These are phyloP conservation scores for Xylaria longipes DNA, from an alignment of 495 filamentous ascomycete genomes.

Conservation along the genomic window DNA sequence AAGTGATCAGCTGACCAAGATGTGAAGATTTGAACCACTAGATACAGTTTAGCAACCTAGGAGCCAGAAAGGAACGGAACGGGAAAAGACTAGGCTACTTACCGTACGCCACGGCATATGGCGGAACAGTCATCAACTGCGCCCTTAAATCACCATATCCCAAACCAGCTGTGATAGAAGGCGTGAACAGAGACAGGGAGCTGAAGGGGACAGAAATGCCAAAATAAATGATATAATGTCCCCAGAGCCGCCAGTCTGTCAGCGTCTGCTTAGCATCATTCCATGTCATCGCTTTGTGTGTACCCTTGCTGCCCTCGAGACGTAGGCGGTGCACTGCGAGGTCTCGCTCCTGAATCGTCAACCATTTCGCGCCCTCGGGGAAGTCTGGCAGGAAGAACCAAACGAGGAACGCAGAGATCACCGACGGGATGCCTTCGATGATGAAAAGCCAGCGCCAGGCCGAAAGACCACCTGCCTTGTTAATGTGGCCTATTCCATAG, in stretches of 20 bases:
- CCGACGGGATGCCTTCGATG: slow-evolving; percentile 72
- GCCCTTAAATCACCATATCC: slow-evolving; percentile 70
- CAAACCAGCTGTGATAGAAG: slow-evolving; percentile 74
- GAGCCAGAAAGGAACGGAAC: background rate
- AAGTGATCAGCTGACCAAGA: slow-evolving; percentile 72
- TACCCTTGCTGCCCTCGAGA: slow-evolving; percentile 55
- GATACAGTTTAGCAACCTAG: slow-evolving; percentile 16
- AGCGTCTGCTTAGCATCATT: slow-evolving; percentile 71
- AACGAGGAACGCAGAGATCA: slow-evolving; percentile 62
- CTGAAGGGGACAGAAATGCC: slow-evolving; percentile 69
- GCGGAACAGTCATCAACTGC: slow-evolving; percentile 81
- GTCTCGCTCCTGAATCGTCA: slow-evolving; percentile 67
- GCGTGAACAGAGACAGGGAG: slow-evolving; percentile 81
- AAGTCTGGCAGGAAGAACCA: slow-evolving; percentile 83
- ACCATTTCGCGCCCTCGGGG: slow-evolving; percentile 73
- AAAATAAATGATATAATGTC: slow-evolving; percentile 72
- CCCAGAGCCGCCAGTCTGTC: slow-evolving; percentile 77
- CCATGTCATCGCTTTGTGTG: slow-evolving; percentile 76
- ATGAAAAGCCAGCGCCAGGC: slow-evolving; percentile 84
- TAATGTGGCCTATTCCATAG: slow-evolving; percentile 71
- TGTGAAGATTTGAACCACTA: slow-evolving; percentile 60
- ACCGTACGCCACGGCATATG: slow-evolving; percentile 74
- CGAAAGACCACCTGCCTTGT: slow-evolving; percentile 64
- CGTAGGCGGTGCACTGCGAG: slow-evolving; percentile 70
- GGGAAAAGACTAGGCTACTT: background rate